Percentiles rank a stretch among this genome's conserved stretches.
Conservation (phyloP, 2,329 filamentous ascomycete species). For the Bisporella sp. region DNA sequence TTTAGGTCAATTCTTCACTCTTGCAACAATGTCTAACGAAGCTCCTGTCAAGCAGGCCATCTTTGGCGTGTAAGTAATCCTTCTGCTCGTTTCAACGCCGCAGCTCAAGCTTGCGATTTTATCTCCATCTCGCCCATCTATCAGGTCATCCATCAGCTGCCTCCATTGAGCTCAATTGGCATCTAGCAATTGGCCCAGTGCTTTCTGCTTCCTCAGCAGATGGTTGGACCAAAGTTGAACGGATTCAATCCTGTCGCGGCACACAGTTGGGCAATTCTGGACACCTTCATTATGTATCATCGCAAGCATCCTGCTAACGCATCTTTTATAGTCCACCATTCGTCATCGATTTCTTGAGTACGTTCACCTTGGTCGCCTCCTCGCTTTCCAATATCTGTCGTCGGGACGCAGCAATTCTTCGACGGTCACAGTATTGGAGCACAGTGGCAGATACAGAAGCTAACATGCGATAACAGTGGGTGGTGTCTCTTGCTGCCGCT, state of each 20-base stretch:
- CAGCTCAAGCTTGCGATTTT: slow-evolving; percentile 10
- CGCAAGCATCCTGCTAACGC: too few relatives aligned
- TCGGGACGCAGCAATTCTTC: too few relatives aligned
- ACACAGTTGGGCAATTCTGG: too few relatives aligned
- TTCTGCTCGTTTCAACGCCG: slow-evolving; percentile 17
- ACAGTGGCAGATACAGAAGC: slow-evolving; percentile 1
- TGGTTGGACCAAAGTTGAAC: too few relatives aligned
- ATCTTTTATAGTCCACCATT: slow-evolving; percentile 58
- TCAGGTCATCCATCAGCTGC: slow-evolving; percentile 13
- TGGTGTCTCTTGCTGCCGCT: slow-evolving; percentile 92
- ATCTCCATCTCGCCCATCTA: slow-evolving; percentile 11
- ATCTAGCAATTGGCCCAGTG: background rate
- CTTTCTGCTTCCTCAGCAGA: background rate
- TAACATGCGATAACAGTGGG: slow-evolving; percentile 62
- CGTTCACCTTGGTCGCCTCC: slow-evolving; percentile 37
- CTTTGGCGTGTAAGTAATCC: slow-evolving; percentile 56
- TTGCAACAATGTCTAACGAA: slow-evolving; percentile 39
- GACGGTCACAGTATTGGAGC: too few relatives aligned
- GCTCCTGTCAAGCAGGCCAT: slow-evolving; percentile 47
- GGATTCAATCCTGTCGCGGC: too few relatives aligned
- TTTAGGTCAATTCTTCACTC: slow-evolving; percentile 31
- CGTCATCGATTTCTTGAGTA: slow-evolving; percentile 98
- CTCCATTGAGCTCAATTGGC: slow-evolving; percentile 20
- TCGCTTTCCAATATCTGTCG: slow-evolving; percentile 1
- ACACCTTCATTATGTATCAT: too few relatives aligned